Evolutionary conservation across 805 yeast genomes (phyloP).

Genomic region (Yamadazyma endophytica): DNA sequence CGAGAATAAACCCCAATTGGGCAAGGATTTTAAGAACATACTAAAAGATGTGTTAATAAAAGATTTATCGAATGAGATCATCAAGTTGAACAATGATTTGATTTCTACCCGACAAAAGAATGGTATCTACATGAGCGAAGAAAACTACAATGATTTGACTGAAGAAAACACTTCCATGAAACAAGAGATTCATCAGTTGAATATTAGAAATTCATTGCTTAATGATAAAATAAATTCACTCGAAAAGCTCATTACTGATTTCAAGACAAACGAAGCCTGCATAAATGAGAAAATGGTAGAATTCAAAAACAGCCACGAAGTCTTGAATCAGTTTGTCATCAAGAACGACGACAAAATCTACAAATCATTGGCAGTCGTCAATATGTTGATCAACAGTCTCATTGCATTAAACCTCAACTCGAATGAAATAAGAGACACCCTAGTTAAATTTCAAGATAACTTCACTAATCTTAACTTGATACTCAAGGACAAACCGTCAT

Average conservation of each 20-base stretch:
- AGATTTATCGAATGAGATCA: constrained; percentile 54
- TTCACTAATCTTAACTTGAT: too few species aligned
- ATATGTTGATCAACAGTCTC: too few species aligned
- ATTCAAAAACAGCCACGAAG: constrained; percentile 6
- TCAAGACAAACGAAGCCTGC: background rate
- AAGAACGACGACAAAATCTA: constrained; percentile 1
- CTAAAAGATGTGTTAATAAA: constrained; percentile 50
- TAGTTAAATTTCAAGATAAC: constrained; percentile 8
- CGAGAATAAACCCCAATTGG: constrained; percentile 54
- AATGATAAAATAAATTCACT: constrained; percentile 4
- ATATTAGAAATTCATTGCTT: constrained; percentile 6
- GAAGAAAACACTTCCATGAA: constrained; percentile 11
- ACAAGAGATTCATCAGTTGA: constrained; percentile 11
- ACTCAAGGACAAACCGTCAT: too few species aligned
- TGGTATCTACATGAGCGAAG: constrained; percentile 61
- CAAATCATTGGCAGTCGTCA: background rate
- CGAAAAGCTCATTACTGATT: background rate
- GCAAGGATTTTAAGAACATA: constrained; percentile 35
- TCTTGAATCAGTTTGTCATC: background rate
- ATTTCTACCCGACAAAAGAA: constrained; percentile 59
- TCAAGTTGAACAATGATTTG: constrained; percentile 54
- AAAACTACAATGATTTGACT: constrained; percentile 39
- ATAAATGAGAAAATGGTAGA: constrained; percentile 2
- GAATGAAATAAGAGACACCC: too few species aligned
- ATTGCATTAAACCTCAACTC: constrained; percentile 4